Conservation (phyloP, 2,329 filamentous ascomycete genomes). For the Davidsoniella virescens region DNA sequence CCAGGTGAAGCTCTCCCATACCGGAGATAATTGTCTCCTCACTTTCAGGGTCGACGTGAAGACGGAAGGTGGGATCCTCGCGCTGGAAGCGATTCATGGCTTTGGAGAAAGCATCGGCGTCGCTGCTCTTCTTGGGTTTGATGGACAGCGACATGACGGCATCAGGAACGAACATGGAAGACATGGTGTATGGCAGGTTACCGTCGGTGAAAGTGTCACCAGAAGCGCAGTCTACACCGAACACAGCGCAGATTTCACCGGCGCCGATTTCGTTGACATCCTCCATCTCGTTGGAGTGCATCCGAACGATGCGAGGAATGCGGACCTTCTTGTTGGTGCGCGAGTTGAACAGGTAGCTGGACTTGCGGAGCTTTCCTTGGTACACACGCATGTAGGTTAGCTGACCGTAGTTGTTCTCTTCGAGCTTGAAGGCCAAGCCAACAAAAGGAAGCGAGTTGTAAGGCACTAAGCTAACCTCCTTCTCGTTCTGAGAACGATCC, state of each 20-base stretch:
- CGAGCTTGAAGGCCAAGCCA: slow-evolving; percentile 92
- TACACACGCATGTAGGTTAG: slow-evolving; percentile 98
- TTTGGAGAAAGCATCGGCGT: slow-evolving; percentile 89
- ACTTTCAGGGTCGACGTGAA: slow-evolving; percentile 80
- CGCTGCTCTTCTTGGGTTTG: slow-evolving; percentile 84
- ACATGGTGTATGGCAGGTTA: slow-evolving; percentile 82
- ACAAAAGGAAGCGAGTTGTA: slow-evolving; percentile 92
- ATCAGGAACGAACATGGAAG: slow-evolving; percentile 95
- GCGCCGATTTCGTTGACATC: slow-evolving; percentile 84
- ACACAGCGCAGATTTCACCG: slow-evolving; percentile 96
- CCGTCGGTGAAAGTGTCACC: slow-evolving; percentile 98
- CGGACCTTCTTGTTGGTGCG: slow-evolving; percentile 91
- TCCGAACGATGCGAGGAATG: slow-evolving; percentile 90
- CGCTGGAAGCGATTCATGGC: slow-evolving; percentile 98
- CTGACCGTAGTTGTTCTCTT: slow-evolving; percentile 97
- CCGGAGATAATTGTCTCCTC: slow-evolving; percentile 96
- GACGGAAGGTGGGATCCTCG: slow-evolving; percentile 93
- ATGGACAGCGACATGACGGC: slow-evolving; percentile 97
- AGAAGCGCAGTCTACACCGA: slow-evolving; percentile 92
- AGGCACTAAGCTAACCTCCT: slow-evolving; percentile 70
- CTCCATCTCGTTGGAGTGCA: slow-evolving; percentile 99
- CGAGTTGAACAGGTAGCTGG: slow-evolving; percentile 82
- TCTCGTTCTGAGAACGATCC: slow-evolving; percentile 64
- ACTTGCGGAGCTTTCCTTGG: slow-evolving; percentile 80
- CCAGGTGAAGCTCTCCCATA: slow-evolving; percentile 93